Base-by-base conservation (phyloP, 768 basidiomycete species). In the Fistulinella prunicolor region DNA sequence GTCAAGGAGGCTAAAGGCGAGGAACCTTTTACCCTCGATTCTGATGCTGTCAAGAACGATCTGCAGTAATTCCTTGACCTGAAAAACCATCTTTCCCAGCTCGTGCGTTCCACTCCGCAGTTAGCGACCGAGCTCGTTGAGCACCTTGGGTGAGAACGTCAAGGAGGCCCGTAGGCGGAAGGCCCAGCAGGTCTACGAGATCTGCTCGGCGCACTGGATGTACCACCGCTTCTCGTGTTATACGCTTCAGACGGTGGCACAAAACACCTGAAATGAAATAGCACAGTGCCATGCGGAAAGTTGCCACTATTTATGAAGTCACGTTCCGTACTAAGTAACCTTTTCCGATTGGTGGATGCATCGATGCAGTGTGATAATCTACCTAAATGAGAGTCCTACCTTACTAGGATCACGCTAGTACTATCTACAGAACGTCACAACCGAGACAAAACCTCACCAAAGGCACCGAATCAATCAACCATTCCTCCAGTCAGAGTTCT, bases 1-100 rank as follows among this genome's bases (percentile, higher is more conserved):
- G 77, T 79, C 59, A 87, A 89, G 66, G 90, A 94, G 59, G 70
- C 68, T 21, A 69, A 68, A 37, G 86, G 86, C 35, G 76, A 83
- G 62, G 92, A 94, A 54, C 86, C 89, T 14, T 99, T 99, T 75
- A 78, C 80, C 12, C 83, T 99, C 49, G 96, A 98, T 70, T 94
- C 91, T 4, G 91, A 95, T 57, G 77, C 85, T 24, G 81, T 99
- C 70, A 98, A 97, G 78, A 86, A 90, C 51, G 95, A 96, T 60
- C 75, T 99, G 19, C 82, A 85, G 65, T 78, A 85, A 57, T 99
- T 98, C 81, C 83, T 99, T 51, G 94, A 98, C 63, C 79, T 94
- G 38, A 89, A 97, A 68, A 97, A 95, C 66, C 95, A 98, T 63
- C 80, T 98, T 42, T 95, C 93, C 1, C 94, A 97, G 68, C 85